Evolutionary conservation across 179 eudicot genomes (phyloP).

Genomic region (Camellia oleifera): DNA sequence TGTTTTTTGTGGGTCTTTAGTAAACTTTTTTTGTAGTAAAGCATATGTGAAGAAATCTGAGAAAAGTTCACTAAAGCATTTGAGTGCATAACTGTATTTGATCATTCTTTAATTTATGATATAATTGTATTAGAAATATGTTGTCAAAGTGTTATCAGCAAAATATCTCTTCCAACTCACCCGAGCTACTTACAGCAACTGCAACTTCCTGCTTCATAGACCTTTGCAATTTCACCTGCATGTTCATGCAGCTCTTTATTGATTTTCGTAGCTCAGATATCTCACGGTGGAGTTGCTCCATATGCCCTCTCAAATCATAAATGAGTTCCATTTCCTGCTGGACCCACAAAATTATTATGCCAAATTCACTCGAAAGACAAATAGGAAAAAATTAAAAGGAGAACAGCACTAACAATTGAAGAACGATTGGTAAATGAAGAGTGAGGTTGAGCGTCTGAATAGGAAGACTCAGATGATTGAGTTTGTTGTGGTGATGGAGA

Average conservation of each 20-base stretch:
- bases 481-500: conserved; percentile 38
- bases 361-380: background rate
- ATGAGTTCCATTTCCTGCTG: conserved; percentile 76
- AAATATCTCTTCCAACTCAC: conserved; percentile 23
- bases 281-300: conserved; percentile 70
- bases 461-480: conserved; percentile 26
- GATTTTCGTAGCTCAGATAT: conserved; percentile 59
- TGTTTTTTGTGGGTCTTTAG: too few relatives aligned
- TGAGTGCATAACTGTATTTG: background rate
- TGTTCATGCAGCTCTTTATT: conserved; percentile 55
- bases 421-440: conserved; percentile 35
- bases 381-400: background rate
- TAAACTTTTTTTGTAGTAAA: too few relatives aligned
- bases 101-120: background rate
- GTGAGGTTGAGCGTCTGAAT: conserved; percentile 26
- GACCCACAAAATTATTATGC: background rate
- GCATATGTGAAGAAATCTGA: too few relatives aligned
- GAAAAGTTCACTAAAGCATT: background rate
- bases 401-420: conserved; percentile 46
- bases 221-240: conserved; percentile 53
- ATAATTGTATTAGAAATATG: background rate
- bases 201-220: conserved; percentile 51
- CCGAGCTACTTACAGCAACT: conserved; percentile 25
- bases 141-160: background rate
- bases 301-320: conserved; percentile 63